A percentile compares a stretch with the other conserved stretches of the same genome.
These are phyloP conservation scores for Aspergillus sp. DNA, from an alignment of 2,329 filamentous ascomycete species.

Conservation along the genomic window DNA sequence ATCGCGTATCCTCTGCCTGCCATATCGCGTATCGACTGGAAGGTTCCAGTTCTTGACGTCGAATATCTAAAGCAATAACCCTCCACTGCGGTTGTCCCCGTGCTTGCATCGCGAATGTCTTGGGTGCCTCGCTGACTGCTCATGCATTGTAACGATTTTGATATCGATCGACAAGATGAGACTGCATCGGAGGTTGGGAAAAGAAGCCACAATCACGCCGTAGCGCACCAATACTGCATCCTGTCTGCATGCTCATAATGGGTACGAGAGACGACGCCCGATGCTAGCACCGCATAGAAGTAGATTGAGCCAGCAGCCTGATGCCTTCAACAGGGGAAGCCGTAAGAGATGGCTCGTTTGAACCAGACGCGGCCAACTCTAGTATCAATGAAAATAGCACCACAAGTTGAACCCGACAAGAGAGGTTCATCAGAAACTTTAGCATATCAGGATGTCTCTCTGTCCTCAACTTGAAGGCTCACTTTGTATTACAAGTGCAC, in stretches of 20 bases:
- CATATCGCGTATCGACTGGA: not conserved
- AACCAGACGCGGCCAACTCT: not conserved
- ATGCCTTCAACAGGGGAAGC: not conserved
- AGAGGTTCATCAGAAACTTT: too few relatives aligned
- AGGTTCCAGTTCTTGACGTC: not conserved
- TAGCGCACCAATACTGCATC: not conserved
- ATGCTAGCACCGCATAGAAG: not conserved
- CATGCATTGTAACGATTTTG: not conserved
- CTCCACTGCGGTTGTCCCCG: not conserved
- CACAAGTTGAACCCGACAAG: not conserved
- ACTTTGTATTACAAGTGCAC: too few relatives aligned
- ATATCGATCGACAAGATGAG: not conserved
- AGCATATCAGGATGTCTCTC: too few relatives aligned
- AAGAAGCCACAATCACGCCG: not conserved
- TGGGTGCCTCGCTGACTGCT: not conserved
- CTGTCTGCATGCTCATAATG: not conserved
- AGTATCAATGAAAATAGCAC: not conserved
- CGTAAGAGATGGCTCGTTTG: not conserved
- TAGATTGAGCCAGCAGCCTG: not conserved
- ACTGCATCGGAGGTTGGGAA: not conserved
- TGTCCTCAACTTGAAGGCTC: too few relatives aligned
- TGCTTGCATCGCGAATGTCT: not conserved
- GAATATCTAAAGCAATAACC: not conserved
- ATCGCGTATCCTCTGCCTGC: not conserved
- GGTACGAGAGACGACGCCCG: not conserved